Base-by-base conservation (phyloP, 306 rosid species). In the Lathyrus oleraceus region DNA sequence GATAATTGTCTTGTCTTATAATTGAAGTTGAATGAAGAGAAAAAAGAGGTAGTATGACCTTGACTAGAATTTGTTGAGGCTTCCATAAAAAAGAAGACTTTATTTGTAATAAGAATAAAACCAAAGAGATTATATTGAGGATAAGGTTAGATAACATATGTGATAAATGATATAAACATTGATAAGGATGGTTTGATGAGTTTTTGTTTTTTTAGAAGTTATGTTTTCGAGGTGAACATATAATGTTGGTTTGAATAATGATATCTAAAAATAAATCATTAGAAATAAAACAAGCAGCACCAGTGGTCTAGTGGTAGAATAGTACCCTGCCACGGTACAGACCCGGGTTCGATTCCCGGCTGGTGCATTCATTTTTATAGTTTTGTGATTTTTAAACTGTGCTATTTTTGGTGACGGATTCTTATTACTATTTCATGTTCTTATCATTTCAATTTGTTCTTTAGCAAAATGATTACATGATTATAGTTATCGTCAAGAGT, bases 301-400 rank as follows among this genome's bases (percentile, higher is more conserved):
- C 96, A 90, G 93, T 87, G 96, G 96, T 90, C 96, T 88, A 86
- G 96, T 88, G 96, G 96, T 88, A 88, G 96, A 86, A 86, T 93
- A 88, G 91, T 85, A 82, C 89, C 90, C 91, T 88, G 84, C 81
- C 84, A 81, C 81, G 81, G 84, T 81, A 85, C 84, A 81, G 82
- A 81, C 86, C 79, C 70, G 87, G 91, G 91, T 87, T 90, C 82
- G 89, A 90, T 87, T 90, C 94, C 91, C 85, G 87, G 89, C 88
- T 84, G 89, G 87, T 82, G 89, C 39, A 25, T n/a, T n/a, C n/a
- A n/a, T n/a, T n/a, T n/a, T n/a, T n/a, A n/a, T n/a, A 0, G 0
- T 32, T 6, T 5, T 5, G 1, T 32, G 2, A 23, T 2, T 2
- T 23, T 23, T 23, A n/a, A n/a, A n/a, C n/a, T n/a, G n/a, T n/a